Base-by-base conservation (phyloP, 2,329 filamentous ascomycete genomes). In the Apiospora rasikravindrae region DNA sequence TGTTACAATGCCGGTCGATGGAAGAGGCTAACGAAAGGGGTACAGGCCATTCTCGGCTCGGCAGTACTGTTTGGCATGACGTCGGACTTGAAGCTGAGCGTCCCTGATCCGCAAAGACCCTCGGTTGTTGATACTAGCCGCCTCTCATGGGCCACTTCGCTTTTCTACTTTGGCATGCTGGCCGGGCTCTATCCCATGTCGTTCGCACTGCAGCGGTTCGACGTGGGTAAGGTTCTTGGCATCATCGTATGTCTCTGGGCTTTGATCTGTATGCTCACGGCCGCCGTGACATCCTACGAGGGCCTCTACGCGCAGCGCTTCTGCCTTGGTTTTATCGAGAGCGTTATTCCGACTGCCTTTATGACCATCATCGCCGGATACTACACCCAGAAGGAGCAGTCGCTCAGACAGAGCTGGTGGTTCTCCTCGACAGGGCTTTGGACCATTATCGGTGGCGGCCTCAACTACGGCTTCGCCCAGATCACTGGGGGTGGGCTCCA, bases 161-260 rank as follows among this genome's bases (percentile, higher is more conserved):
- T 94, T 77, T 94, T 95, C 83, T 95, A 94, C 83, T 94, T 95
- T 75, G 93, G 93, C 49, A 93, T 93, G 91, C 86, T 95, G 2
- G 90, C 88, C 0, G 93, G 93, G 0, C 83, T 93, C 3, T 94
- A 94, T 74, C 93, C 92, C 1, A 90, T 94, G 88, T 91, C 91
- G 0, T 93, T 92, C 73, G 84, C 88, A 0, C 84, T 94, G 1
- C 93, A 95, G 80, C 88, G 89, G 26, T 93, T 94, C 83, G 85
- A 89, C 73, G 85, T 90, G 1, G 88, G 90, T n/a, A 86, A 87
- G 67, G 88, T 92, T 1, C 86, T 95, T 2, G 91, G 92, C 16
- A 84, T 77, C 16, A 83, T 91, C 1, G 90, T 93, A 2, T 82
- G 93, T 69, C 70, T 92, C 8, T 94, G 93, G 93, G 86, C 90